A percentile compares a stretch with the other conserved stretches of the same genome.
Evolutionary conservation across 2,329 filamentous ascomycete species (phyloP).

Genomic region (Teratosphaeria nubilosa): DNA sequence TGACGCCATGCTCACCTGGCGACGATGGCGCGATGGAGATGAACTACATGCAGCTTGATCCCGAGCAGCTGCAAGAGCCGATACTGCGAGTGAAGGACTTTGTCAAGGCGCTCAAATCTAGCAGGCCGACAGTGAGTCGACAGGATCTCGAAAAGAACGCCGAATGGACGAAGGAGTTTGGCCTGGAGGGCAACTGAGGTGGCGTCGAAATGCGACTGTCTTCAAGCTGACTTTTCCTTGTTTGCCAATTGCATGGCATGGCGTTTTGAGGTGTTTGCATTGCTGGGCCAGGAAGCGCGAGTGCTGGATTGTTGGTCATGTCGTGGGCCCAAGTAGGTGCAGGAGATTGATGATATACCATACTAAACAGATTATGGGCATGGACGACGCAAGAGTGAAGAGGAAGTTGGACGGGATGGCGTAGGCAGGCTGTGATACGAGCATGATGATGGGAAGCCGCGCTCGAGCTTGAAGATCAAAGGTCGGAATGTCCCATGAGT

Average conservation of each 20-base stretch:
- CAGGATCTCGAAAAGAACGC: constrained; percentile 76
- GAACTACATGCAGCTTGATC: constrained; percentile 81
- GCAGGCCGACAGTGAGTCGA: constrained; percentile 78
- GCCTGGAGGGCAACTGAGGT: constrained; percentile 64
- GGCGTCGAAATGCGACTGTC: background rate
- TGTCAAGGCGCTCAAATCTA: constrained; percentile 77
- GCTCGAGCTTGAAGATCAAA: too few relatives aligned
- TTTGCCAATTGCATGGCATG: background rate
- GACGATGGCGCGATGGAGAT: constrained; percentile 80
- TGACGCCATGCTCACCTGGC: constrained; percentile 90
- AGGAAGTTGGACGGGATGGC: background rate
- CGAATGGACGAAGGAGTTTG: constrained; percentile 95
- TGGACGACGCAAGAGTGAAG: background rate
- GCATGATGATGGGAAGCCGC: background rate
- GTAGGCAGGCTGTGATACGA: background rate
- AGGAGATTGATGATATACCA: background rate
- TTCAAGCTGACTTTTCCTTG: background rate
- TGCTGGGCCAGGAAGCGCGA: background rate
- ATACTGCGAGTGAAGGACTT: constrained; percentile 85
- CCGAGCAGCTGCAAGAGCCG: constrained; percentile 76
- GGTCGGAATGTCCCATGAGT: too few relatives aligned
- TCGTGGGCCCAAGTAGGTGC: background rate
- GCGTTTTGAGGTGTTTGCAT: background rate
- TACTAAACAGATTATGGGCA: background rate
- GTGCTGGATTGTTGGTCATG: background rate